phyloP scores from a whole-genome alignment of 164 flowering plant genomes.

The Platanus orientalis region DNA sequence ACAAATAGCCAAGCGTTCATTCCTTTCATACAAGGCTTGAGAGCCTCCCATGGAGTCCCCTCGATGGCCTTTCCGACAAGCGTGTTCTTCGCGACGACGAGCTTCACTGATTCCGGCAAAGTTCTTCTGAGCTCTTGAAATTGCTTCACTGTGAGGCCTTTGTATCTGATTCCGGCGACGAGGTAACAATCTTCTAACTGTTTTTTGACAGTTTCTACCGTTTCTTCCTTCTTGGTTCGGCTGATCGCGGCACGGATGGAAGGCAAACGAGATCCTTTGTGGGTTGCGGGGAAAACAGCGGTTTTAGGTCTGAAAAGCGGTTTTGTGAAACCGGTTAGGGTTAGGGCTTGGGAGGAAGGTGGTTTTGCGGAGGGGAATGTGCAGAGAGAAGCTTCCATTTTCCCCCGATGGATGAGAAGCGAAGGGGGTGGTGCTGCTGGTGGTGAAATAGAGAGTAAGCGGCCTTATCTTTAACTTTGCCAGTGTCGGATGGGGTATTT shows the following conservation, averaged over 20 bases:
- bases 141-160: conserved; percentile 83
- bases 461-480: conserved; percentile 8
- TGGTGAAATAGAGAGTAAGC: not conserved
- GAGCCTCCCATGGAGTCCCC: conserved; percentile 79
- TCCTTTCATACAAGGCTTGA: conserved; percentile 90
- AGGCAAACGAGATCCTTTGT: conserved; percentile 9
- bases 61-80: conserved; percentile 80
- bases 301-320: conserved; percentile 23
- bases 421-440: not conserved
- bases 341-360: conserved; percentile 26
- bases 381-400: conserved; percentile 58
- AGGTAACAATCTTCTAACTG: conserved; percentile 80
- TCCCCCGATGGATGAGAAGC: not conserved
- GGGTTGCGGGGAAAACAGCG: conserved; percentile 8
- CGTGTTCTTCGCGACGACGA: conserved; percentile 86
- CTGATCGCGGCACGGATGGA: conserved; percentile 63
- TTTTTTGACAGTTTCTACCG: conserved; percentile 58
- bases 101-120: conserved; percentile 59
- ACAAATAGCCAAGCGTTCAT: conserved; percentile 95
- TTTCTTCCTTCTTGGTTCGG: conserved; percentile 81
- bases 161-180: conserved; percentile 79
- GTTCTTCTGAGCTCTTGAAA: conserved; percentile 64
- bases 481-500: not conserved
- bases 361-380: conserved; percentile 36
- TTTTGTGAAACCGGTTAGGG: conserved; percentile 29